Evolutionary conservation across 2,329 filamentous ascomycete species (phyloP).

Genomic region (Microdochium paspali): DNA sequence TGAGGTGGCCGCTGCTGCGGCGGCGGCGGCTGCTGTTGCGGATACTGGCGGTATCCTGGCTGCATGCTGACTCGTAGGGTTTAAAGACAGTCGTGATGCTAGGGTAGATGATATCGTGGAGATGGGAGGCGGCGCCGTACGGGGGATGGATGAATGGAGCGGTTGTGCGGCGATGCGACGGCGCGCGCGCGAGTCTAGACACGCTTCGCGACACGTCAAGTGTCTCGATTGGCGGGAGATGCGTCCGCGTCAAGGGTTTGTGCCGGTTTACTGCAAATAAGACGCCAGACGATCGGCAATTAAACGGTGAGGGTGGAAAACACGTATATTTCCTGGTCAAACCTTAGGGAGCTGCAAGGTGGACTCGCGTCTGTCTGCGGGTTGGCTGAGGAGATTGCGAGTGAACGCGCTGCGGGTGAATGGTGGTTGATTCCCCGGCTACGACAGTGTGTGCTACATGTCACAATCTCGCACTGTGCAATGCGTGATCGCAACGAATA

Average conservation of each 20-base stretch:
- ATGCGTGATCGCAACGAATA: too few species aligned
- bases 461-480: too few species aligned
- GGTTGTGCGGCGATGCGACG: background rate
- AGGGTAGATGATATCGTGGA: background rate
- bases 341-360: too few species aligned
- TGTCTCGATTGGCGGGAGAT: background rate
- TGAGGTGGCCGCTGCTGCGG: conserved; percentile 34
- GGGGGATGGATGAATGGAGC: background rate
- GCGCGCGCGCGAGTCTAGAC: background rate
- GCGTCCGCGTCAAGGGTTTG: too few species aligned
- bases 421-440: too few species aligned
- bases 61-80: conserved; percentile 32
- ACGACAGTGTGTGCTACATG: too few species aligned
- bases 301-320: conserved; percentile 1
- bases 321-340: background rate
- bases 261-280: conserved; percentile 1
- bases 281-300: conserved; percentile 2
- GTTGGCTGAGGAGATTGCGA: too few species aligned
- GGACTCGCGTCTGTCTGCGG: too few species aligned
- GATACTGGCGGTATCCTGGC: conserved; percentile 40
- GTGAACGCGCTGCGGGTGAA: too few species aligned
- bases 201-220: background rate
- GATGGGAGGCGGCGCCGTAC: background rate
- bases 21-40: conserved; percentile 27
- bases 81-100: conserved; percentile 2